Base-by-base conservation (phyloP, 23 red algal genomes). In the Gracilaria caudata region DNA sequence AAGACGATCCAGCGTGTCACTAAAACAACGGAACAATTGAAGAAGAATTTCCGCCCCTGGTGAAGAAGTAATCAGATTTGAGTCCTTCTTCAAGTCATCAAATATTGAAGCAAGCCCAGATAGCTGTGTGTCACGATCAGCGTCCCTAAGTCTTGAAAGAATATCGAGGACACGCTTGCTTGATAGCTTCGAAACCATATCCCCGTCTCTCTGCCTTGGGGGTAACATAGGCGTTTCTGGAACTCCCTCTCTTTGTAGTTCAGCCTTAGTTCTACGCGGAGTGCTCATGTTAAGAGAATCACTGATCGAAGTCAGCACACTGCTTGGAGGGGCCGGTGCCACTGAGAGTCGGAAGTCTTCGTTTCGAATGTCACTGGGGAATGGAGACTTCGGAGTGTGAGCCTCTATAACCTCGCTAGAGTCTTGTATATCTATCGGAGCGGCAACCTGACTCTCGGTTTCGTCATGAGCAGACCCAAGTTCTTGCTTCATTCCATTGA, bases 321-420 rank as follows among this genome's bases (percentile, higher is more conserved):
- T 91, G 44, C 77, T 91, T 28, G 86, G 75, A 39, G 87, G 87
- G 43, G 87, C 87, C 10, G 87, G 87, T 12, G 87, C 87, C 12
- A 91, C 87, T 33, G 87, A 91, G 35, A 91, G 78, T 51, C 87
- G 38, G 46, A 91, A 91, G 64, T 91, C 87, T 46, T 91, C 87
- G 45, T 72, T 81, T 51, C 87, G 40, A 49, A 91, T 82, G 25
- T 81, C 87, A 35, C 7, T 60, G n/a, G 87, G 87, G 61, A 65
- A 61, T 7, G 77, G 43, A 38, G 85, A 77, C 26, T 63, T 64
- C 0, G 85, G 85, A 60, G n/a, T 30, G 24, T 84, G 55, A 57
- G 25, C 56, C 23, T 80, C 77, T 39, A 17, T 14, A 14, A 16
- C 44, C 9, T 14, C 77, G 20, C 6, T 30, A 51, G 44, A 25